Evolutionary conservation across 2,329 filamentous ascomycete species (phyloP).

Genomic region (Aspergillus fijiensis): DNA sequence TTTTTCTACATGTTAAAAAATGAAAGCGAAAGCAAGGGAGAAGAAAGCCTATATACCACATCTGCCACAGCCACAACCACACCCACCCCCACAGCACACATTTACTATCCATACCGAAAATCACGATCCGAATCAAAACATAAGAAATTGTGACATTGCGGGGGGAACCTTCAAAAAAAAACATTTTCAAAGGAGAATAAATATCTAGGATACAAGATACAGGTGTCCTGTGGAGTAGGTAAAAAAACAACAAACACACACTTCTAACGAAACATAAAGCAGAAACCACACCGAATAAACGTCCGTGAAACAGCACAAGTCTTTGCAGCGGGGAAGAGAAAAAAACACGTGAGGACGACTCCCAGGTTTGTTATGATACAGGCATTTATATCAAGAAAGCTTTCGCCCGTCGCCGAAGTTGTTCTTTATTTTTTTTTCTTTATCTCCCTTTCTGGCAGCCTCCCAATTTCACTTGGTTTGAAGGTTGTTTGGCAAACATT

Average conservation of each 20-base stretch:
- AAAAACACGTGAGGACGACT: constrained; percentile 26
- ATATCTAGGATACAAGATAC: constrained; percentile 47
- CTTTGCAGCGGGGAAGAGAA: constrained; percentile 22
- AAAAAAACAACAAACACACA: constrained; percentile 17
- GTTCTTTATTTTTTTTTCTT: neutral
- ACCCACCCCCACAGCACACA: neutral
- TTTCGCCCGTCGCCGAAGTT: neutral
- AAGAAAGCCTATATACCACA: too few relatives aligned
- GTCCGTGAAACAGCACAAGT: neutral
- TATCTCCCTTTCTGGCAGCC: neutral
- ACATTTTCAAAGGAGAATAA: constrained; percentile 40
- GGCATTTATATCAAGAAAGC: constrained; percentile 25
- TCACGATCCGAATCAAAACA: constrained; percentile 23
- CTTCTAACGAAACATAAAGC: constrained; percentile 39
- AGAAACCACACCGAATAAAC: constrained; percentile 29
- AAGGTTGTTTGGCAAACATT: constrained; percentile 22
- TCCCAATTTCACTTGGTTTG: too few relatives aligned
- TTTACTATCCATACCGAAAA: neutral
- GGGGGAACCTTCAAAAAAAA: constrained; percentile 37
- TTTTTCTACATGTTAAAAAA: too few relatives aligned
- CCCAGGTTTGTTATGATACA: constrained; percentile 21
- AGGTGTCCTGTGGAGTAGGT: constrained; percentile 28
- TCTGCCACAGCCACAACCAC: neutral
- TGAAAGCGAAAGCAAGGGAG: too few relatives aligned
- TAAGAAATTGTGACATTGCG: constrained; percentile 38